A percentile compares a stretch with the other conserved stretches of the same genome.
Conservation (phyloP, 371 early-diverging fungal genomes). For the Nematocida sp. region DNA sequence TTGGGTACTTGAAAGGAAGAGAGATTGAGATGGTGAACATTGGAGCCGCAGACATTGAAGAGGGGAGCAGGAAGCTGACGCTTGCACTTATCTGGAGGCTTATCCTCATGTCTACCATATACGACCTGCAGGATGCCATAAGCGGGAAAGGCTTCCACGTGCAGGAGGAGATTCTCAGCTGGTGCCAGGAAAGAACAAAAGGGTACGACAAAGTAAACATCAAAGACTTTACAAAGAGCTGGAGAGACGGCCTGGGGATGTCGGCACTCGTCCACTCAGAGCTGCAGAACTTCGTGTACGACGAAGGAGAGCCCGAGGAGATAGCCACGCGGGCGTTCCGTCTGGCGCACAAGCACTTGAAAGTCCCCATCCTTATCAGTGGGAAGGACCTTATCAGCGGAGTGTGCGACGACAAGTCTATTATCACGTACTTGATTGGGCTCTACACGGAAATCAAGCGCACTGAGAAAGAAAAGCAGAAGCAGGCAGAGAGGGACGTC, state of each 20-base stretch:
- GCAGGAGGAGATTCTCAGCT: not conserved
- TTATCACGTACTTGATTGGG: conserved; percentile 38
- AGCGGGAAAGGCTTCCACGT: conserved; percentile 3
- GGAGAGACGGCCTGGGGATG: conserved; percentile 33
- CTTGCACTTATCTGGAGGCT: conserved; percentile 93
- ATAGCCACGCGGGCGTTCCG: conserved; percentile 16
- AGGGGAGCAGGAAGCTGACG: conserved; percentile 80
- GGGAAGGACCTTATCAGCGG: conserved; percentile 13
- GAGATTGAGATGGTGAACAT: conserved; percentile 82
- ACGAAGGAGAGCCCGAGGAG: conserved; percentile 23
- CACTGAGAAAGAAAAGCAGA: not conserved
- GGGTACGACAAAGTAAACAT: conserved; percentile 4
- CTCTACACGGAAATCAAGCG: conserved; percentile 13
- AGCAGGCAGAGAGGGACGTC: not conserved
- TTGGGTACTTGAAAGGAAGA: conserved; percentile 77
- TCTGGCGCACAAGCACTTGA: conserved; percentile 5
- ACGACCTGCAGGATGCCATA: conserved; percentile 65
- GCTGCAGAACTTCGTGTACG: conserved; percentile 25
- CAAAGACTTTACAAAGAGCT: conserved; percentile 27
- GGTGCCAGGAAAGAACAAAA: conserved; percentile 27
- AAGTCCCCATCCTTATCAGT: conserved; percentile 23
- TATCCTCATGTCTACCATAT: conserved; percentile 84
- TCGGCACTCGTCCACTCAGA: conserved; percentile 49
- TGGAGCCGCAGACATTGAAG: conserved; percentile 82
- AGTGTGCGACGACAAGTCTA: conserved; percentile 48